Conservation (phyloP, 768 basidiomycete genomes). For the Sutorius australiensis region DNA sequence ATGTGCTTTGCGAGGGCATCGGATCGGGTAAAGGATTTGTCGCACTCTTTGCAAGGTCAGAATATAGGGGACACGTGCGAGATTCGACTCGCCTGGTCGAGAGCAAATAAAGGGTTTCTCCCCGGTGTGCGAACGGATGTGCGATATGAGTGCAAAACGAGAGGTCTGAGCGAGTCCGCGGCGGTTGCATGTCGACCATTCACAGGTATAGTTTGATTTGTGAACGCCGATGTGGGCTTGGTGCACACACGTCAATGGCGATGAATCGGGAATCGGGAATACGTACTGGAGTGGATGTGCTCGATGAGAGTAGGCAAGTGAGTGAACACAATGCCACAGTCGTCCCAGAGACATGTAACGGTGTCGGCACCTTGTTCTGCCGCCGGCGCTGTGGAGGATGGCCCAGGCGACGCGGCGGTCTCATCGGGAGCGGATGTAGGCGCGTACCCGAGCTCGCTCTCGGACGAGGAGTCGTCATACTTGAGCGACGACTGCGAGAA, state of each 20-base stretch:
- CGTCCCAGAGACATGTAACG: conserved; percentile 81
- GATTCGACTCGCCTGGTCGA: conserved; percentile 57
- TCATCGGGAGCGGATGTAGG: conserved; percentile 14
- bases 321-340: conserved; percentile 70
- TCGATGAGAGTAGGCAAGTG: conserved; percentile 73
- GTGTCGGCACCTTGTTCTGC: conserved; percentile 43
- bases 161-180: conserved; percentile 83
- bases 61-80: not conserved
- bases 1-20: conserved; percentile 93
- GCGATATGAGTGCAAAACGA: conserved; percentile 85
- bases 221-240: conserved; percentile 83
- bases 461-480: conserved; percentile 25
- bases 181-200: conserved; percentile 81
- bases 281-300: conserved; percentile 78
- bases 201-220: conserved; percentile 84
- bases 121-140: conserved; percentile 89
- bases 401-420: conserved; percentile 18
- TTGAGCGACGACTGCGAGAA: conserved; percentile 34
- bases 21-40: conserved; percentile 92
- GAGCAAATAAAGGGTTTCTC: conserved; percentile 90
- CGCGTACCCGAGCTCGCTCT: conserved; percentile 20
- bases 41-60: conserved; percentile 61
- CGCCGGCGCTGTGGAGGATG: conserved; percentile 17
- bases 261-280: not conserved
- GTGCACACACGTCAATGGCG: not conserved